A percentile compares a stretch with the other conserved stretches of the same genome.
These are phyloP conservation scores for Ensete ventricosum DNA, from an alignment of 176 grass and related monocot species.

Conservation along the genomic window DNA sequence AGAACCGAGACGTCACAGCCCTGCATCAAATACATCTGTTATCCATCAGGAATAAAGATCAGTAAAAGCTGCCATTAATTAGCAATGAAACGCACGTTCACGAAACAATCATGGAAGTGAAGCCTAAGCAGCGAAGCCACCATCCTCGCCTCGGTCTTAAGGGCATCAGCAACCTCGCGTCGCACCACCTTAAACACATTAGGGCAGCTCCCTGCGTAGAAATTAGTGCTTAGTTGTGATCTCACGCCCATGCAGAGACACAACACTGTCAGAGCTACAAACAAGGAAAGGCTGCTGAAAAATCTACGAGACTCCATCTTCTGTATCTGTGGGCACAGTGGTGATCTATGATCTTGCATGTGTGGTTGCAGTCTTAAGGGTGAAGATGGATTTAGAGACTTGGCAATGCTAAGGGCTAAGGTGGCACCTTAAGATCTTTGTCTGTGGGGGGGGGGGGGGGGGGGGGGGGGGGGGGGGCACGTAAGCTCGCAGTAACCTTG, in stretches of 20 bases:
- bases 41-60: background rate
- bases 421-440: no score
- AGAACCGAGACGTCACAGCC: conserved; percentile 19
- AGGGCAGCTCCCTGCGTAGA: conserved; percentile 9
- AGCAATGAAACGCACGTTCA: background rate
- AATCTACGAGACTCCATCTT: background rate
- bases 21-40: background rate
- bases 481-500: no score
- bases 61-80: background rate
- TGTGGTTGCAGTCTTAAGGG: no score
- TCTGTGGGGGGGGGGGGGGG: no score
- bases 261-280: background rate
- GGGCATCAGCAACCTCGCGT: background rate
- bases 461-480: no score
- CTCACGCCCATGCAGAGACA: background rate
- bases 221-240: conserved; percentile 5
- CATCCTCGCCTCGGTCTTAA: conserved; percentile 8
- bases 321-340: no score
- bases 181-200: conserved; percentile 6
- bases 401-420: no score
- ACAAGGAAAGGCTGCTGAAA: background rate
- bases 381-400: no score
- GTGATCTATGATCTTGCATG: no score
- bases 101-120: conserved; percentile 23
- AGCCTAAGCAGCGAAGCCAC: conserved; percentile 16